phyloP scores from a whole-genome alignment of 169 alveolate genomes.

The Cytauxzoon felis region DNA sequence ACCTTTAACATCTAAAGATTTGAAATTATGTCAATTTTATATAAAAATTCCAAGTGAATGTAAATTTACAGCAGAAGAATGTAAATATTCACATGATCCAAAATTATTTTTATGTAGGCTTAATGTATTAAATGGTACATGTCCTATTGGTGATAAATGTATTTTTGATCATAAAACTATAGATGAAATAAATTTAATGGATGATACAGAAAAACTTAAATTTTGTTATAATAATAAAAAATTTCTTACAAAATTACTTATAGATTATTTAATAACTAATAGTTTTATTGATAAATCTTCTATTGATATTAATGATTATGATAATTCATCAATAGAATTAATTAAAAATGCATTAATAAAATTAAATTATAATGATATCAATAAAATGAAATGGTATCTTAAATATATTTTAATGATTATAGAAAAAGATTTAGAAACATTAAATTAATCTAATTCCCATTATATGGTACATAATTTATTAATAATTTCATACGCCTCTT shows the following conservation, averaged over 20 bases:
- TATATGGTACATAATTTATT: constrained; percentile 18
- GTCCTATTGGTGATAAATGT: constrained; percentile 57
- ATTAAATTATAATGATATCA: constrained; percentile 1
- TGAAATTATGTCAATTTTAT: constrained; percentile 67
- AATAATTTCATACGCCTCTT: constrained; percentile 67
- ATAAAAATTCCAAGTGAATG: constrained; percentile 55
- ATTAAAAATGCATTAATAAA: constrained; percentile 5
- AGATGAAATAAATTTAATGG: constrained; percentile 41
- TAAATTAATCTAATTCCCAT: constrained; percentile 18
- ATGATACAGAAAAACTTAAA: constrained; percentile 68
- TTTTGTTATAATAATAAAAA: constrained; percentile 73
- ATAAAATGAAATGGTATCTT: constrained; percentile 48
- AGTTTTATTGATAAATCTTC: not conserved
- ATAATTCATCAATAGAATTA: not conserved
- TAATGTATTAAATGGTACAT: constrained; percentile 52
- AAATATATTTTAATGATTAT: constrained; percentile 6
- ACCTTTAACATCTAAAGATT: constrained; percentile 71
- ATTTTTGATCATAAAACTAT: constrained; percentile 63
- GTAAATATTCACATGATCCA: constrained; percentile 73
- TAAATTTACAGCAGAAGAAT: constrained; percentile 52
- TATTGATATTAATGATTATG: constrained; percentile 5
- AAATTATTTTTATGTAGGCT: constrained; percentile 67
- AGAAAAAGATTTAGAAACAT: constrained; percentile 25
- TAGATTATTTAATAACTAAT: constrained; percentile 17
- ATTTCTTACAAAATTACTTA: constrained; percentile 55